Evolutionary conservation across 192 early-diverging fungal genomes (phyloP), one percentile per base, ranked within the genome.

Genomic region (Kappamyces sp.): DNA sequence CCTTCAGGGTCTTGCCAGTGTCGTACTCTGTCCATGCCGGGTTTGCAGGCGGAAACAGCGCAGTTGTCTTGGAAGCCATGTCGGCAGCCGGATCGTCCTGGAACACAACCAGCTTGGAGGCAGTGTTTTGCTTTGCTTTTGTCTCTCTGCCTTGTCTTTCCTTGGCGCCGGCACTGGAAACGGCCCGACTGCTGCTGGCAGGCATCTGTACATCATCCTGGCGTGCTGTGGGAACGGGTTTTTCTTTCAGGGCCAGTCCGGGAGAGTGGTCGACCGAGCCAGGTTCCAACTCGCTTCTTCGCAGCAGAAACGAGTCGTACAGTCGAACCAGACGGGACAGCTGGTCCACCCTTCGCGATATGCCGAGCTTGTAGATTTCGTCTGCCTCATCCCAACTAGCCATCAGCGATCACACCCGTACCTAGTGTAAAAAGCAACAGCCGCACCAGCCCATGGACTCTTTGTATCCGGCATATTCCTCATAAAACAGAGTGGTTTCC

Each of bases 271-370:
- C 43, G 13, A 44, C 8, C 9, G 43, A 44, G 9, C 8, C 43
- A 13, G 9, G 43, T 36, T 5, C 57, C 42, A 23, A 23, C 23
- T 23, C 23, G 23, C 23, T 23, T 23, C 23, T 23, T 23, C 23
- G 23, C 23, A 23, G 23, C 23, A 59, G 5, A 46, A 59, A 59
- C 35, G 78, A 77, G 23, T 67, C 71, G 34, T 81, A 80, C 23
- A 76, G 63, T 12, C 74, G 66, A 43, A 79, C 71, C 15, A 94
- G 68, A 2, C 84, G 63, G 1, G 79, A 84, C 31, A 87, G 49
- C 10, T 90, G 92, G 57, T 81, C 74, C 1, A 90, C 92, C 49
- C 74, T 76, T 15, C 86, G 72, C 39, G 74, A 62, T 4, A 92
- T 82, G 9, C 90, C 92, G 35, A 84, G 58, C 43, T 67, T 61